Evolutionary conservation across 2,329 filamentous ascomycete species (phyloP), one percentile per base, ranked within the genome.

Genomic region (Colletotrichum lini): DNA sequence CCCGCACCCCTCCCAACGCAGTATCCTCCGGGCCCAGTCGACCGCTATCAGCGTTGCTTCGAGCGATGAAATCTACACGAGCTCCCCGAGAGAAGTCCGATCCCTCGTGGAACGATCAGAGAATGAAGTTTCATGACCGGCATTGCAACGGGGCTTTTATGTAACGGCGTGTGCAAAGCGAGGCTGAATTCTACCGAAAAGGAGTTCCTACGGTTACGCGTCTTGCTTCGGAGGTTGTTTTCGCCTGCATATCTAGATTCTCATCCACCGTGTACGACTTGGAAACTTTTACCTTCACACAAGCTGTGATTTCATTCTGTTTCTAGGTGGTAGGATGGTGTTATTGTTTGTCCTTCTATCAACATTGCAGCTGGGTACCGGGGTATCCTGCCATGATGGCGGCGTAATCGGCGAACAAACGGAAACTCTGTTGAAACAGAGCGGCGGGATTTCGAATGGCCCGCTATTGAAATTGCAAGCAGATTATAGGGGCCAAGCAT

Each of bases 1-100:
- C n/a, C 18, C 45, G 2, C 45, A 12, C 9, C n/a, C 45, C 21
- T 21, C 45, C 21, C 45, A 49, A 21, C 45, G 45, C 8, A n/a
- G 7, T 10, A 49, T 21, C 3, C 16, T n/a, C n/a, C 45, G 45
- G n/a, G 10, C 45, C 1, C 45, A 21, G 9, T 49, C 45, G 45
- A 21, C 45, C 3, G n/a, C 45, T 49, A n/a, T n/a, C 21, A 49
- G 45, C 21, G 21, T 21, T 21, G 45, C 45, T 21, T 49, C 45
- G 5, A 49, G 45, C 45, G 45, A n/a, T 21, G 45, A 49, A 49
- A 49, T 49, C 45, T 49, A 49, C 45, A 49, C 45, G 45, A 49
- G 45, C 45, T 49, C 45, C n/a, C 45, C 45, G 21, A 49, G 45
- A 12, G 45, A 49, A 7, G 2, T 49, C 18, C 8, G 45, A 10